Base-by-base conservation (phyloP, 1,284 basidiomycete species). In the Sporisorium reilianum region DNA sequence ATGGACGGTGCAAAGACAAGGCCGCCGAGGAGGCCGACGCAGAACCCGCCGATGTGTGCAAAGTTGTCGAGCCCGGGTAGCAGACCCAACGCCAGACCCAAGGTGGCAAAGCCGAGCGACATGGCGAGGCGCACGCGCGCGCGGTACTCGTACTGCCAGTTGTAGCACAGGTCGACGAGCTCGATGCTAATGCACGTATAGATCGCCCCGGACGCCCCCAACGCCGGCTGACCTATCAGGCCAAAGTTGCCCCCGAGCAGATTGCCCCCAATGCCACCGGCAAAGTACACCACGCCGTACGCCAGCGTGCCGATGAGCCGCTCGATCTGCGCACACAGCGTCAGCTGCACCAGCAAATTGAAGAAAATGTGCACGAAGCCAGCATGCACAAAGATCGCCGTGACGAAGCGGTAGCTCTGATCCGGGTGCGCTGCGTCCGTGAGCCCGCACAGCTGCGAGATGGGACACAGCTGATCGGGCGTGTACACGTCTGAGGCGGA, bases 1-100 rank as follows among this genome's bases (percentile, higher is more conserved):
- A 97, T 93, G n/a, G 95, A 90, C 5, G 95, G 95, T 80, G 95
- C 94, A 70, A 98, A 89, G 3, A 91, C 88, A 58, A 91, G 90
- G 0, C 87, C 86, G 36, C 91, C 88, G 8, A 97, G 88, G 2
- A 97, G 41, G 10, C 84, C 84, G 20, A 84, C 76, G 22, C 65
- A 72, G 63, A 74, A 83, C 53, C 86, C 86, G 5, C 87, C 87
- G 20, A 87, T 84, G 71, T 88, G 87, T 0, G 87, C 85, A 34
- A 88, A 86, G 68, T 86, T 86, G 76, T 85, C 84, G 44, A 86
- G 60, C 1, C 80, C 84, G n/a, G 81, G 70, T n/a, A 79, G 55
- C 34, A 71, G 60, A 61, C 95, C 95, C 57, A 97, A 88, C 0
- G 90, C 94, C 58, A 97, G 87, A 59, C 94, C 93, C 61, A 97